Base-by-base conservation (phyloP, 2,329 filamentous ascomycete species). In the Tolypocladium tundrense region DNA sequence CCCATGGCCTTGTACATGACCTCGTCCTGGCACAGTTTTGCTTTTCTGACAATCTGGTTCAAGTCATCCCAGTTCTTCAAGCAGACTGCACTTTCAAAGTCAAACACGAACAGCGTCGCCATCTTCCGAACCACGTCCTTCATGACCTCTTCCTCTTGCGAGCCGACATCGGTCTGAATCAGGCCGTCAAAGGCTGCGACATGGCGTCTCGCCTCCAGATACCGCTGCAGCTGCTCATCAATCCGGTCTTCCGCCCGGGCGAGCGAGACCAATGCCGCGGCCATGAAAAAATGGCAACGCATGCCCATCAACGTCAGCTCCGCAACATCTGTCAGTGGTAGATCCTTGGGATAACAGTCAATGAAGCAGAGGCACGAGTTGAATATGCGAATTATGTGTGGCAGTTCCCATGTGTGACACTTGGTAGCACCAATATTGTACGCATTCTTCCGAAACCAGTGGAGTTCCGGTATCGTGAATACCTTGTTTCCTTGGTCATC, bases 371-470 rank as follows among this genome's bases (percentile, higher is more conserved):
- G 72, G 60, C 81, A 86, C 35, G 75, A 73, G 5, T 68, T 69
- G 53, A 87, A 72, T 31, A 96, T 77, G 4, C 81, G 75, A 4
- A 86, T 67, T 0, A 87, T 75, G 54, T 78, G 70, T 7, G 70
- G 68, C 1, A 85, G 76, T 31, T 80, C 69, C 77, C 87, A 86
- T 1, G 59, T 62, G 3, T 80, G 75, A 1, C 78, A 77, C 62
- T 86, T 77, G 60, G 85, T 83, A 5, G 93, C 71, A 0, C 85
- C 86, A 8, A 91, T 70, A 63, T 94, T 95, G 74, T 95, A 96
- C 1, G 88, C 81, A 61, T 89, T 93, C 61, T 86, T 86, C 42
- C 86, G 87, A 68, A 96, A 92, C 91, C 91, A 96, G 63, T 92
- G 81, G 4, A 95, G 76, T 64, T 96, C 91, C 3, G 77, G 69